A percentile compares a stretch with the other conserved stretches of the same genome.
Conservation (phyloP, 2,329 filamentous ascomycete species). For the Didymella lethalis region DNA sequence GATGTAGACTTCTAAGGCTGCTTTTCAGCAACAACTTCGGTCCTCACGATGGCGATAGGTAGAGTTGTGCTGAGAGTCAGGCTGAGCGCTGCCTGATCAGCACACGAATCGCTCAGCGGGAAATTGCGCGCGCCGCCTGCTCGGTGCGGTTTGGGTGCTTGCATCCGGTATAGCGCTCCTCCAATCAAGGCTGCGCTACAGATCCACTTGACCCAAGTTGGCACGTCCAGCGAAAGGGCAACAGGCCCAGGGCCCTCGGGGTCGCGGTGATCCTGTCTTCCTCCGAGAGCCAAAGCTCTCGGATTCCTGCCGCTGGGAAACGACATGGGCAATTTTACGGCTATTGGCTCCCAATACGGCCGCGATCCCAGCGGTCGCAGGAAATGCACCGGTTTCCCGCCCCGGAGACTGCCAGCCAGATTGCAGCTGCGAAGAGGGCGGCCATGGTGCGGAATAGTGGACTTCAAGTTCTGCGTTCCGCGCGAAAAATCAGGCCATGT, state of each 20-base stretch:
- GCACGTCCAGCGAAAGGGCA: constrained; percentile 9
- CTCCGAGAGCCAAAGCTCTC: constrained; percentile 2
- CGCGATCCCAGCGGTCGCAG: constrained; percentile 8
- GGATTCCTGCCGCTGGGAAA: constrained; percentile 6
- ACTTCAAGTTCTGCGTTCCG: constrained; percentile 8
- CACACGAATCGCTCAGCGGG: constrained; percentile 11
- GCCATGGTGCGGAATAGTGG: constrained; percentile 15
- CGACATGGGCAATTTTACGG: constrained; percentile 1
- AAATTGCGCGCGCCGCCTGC: constrained; percentile 14
- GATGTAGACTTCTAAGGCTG: neutral
- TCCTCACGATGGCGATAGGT: neutral
- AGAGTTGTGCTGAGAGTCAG: constrained; percentile 16
- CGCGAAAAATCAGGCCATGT: constrained; percentile 30
- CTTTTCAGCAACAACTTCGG: neutral
- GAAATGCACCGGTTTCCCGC: constrained; percentile 10
- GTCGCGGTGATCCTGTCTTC: constrained; percentile 7
- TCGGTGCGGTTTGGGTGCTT: constrained; percentile 7
- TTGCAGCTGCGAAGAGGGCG: constrained; percentile 12
- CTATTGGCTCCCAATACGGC: constrained; percentile 19
- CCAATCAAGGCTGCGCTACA: neutral
- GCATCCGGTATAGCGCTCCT: constrained; percentile 1
- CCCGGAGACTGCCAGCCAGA: constrained; percentile 17
- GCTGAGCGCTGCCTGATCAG: neutral
- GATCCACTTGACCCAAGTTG: constrained; percentile 7
- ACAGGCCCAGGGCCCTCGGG: constrained; percentile 12